These are phyloP conservation scores for Thozetella sp. DNA, from an alignment of 495 filamentous ascomycete species.

Conservation along the genomic window DNA sequence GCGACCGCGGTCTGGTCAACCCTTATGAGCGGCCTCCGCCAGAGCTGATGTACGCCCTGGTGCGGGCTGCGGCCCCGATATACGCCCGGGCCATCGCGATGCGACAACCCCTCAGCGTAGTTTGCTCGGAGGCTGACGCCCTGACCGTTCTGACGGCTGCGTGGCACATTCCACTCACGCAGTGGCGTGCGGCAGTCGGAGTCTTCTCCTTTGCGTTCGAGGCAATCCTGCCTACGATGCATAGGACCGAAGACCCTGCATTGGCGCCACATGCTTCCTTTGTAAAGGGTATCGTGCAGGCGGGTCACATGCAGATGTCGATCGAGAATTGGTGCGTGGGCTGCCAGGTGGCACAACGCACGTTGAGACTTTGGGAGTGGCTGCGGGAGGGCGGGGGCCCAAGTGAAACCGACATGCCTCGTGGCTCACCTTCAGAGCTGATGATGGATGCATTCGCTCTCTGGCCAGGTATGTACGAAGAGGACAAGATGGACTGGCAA, in stretches of 20 bases:
- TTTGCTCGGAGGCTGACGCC: constrained; percentile 14
- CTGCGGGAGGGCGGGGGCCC: background rate
- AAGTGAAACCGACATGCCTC: background rate
- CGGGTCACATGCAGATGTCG: constrained; percentile 17
- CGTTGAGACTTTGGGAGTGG: constrained; percentile 13
- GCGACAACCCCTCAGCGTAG: constrained; percentile 11
- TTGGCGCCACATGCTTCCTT: constrained; percentile 10
- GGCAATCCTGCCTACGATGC: constrained; percentile 12
- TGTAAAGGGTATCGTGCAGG: constrained; percentile 19
- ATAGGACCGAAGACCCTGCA: background rate
- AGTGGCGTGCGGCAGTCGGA: constrained; percentile 17
- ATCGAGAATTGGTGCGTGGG: constrained; percentile 22
- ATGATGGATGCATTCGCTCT: too few relatives aligned
- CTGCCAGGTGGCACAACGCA: constrained; percentile 8
- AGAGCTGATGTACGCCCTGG: constrained; percentile 16
- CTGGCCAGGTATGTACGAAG: too few relatives aligned
- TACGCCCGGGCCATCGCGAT: constrained; percentile 19
- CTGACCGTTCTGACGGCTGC: constrained; percentile 13
- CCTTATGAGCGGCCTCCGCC: background rate
- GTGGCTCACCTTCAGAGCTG: too few relatives aligned
- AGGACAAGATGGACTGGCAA: too few relatives aligned
- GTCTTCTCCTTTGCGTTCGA: constrained; percentile 16
- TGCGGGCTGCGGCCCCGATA: constrained; percentile 16
- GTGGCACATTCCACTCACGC: constrained; percentile 19
- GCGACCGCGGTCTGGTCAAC: background rate